Evolutionary conservation across 1,139 yeast genomes (phyloP), one percentile per base, ranked within the genome.

Genomic region (Magnusiomyces suaveolens): DNA sequence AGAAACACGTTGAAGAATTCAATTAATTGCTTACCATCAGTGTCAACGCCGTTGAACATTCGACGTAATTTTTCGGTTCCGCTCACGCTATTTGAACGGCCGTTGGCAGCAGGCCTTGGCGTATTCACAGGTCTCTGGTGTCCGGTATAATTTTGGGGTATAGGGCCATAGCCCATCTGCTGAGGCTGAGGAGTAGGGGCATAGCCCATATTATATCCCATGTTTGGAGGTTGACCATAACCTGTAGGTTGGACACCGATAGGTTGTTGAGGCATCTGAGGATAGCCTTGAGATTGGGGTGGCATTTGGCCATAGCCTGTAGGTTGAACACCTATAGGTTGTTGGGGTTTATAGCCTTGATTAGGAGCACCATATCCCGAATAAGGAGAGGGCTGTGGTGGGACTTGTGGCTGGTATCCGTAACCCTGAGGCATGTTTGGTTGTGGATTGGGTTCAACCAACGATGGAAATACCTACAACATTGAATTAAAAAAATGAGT

Each of bases 31-130:
- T 26, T 24, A 25, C 58, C 57, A 50, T 63, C 64, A 43, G 62
- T 59, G 54, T 66, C 68, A 36, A 66, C 66, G 21, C 65, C 66
- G 53, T 60, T 59, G 55, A 66, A 66, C 41, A 66, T 54, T 46
- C 59, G 57, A 43, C 61, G 55, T 16, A 66, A 61, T 44, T 64
- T 62, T 46, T 64, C 51, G 33, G 43, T 18, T 12, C 38, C 23
- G 39, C 49, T 46, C 41, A 46, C 18, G 49, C 41, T 29, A 14
- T 46, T 29, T 18, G 39, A 3, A 2, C 50, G 39, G 1, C 20
- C 25, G 2, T 2, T 10, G 20, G 26, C 16, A 21, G 47, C 4
- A 3, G 20, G 20, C 46, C 23, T 20, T 16, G 21, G 23, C 23
- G 8, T 3, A 18, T 18, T 41, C 24, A 20, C 23, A 18, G 23